Base-by-base conservation (phyloP, 169 alveolate species). In the Theileria luwenshuni region DNA sequence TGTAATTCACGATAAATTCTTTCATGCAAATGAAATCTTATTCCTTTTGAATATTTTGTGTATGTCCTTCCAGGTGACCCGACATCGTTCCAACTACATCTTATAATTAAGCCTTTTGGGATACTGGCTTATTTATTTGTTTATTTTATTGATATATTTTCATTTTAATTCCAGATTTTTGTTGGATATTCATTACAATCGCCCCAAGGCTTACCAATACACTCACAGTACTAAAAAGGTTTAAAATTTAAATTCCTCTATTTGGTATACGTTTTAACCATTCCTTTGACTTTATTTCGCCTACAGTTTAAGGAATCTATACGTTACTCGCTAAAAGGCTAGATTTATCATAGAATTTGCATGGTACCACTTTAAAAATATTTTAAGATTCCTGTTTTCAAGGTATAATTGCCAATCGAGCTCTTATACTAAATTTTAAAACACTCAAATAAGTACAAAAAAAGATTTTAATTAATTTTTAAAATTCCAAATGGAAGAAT, bases 181-280 rank as follows among this genome's bases (percentile, higher is more conserved):
- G 61, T 51, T 35, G 28, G 23, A 51, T 7, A 25, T 35, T 51
- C 27, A 51, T 51, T 25, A 0, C 61, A 51, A 51, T 35, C 23
- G 27, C 61, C 61, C 28, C 28, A 51, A 51, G 61, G 61, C 28
- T 51, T 30, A 51, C 61, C 61, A 10, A 51, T 51, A 51, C 61
- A 51, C 28, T 51, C 8, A 51, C 28, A 51, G 23, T 12, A 10
- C 23, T 51, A 51, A 51, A 51, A 25, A 25, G 61, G 28, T 51
- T 51, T 51, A 51, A 51, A 25, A 12, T 35, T 51, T n/a, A n/a
- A n/a, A n/a, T n/a, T n/a, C n/a, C n/a, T n/a, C n/a, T n/a, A n/a
- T n/a, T n/a, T n/a, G n/a, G n/a, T n/a, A n/a, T n/a, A n/a, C n/a
- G n/a, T n/a, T n/a, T n/a, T n/a, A n/a, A n/a, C n/a, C n/a, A n/a